Percentiles rank a stretch among this genome's conserved stretches.
phyloP scores from a whole-genome alignment of 495 filamentous ascomycete genomes.

The Aspergillus olivimuriae region DNA sequence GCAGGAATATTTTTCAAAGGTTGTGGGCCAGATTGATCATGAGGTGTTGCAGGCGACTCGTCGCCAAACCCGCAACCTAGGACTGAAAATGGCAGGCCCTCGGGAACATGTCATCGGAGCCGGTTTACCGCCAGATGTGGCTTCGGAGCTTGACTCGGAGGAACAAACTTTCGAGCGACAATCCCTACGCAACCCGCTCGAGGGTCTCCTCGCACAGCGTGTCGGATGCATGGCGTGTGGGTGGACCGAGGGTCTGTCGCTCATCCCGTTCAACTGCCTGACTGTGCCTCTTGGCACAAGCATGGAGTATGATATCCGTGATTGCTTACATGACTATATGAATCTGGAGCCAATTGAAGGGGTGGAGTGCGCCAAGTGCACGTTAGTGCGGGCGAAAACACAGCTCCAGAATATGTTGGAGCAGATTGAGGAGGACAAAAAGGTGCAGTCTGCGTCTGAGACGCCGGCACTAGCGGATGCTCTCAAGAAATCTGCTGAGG shows the following conservation, averaged over 20 bases:
- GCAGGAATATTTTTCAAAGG: conserved; percentile 91
- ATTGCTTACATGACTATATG: conserved; percentile 81
- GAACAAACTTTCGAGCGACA: conserved; percentile 6
- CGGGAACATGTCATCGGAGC: conserved; percentile 34
- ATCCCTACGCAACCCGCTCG: conserved; percentile 59
- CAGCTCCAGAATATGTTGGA: conserved; percentile 43
- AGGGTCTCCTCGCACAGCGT: conserved; percentile 82
- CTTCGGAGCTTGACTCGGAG: conserved; percentile 2
- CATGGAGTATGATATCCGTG: conserved; percentile 55
- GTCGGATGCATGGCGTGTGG: conserved; percentile 85
- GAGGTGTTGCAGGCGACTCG: conserved; percentile 52
- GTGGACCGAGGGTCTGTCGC: conserved; percentile 74
- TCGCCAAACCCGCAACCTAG: conserved; percentile 33
- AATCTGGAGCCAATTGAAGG: conserved; percentile 76
- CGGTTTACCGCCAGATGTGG: conserved; percentile 1
- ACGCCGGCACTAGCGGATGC: conserved; percentile 21
- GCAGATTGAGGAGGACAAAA: conserved; percentile 26
- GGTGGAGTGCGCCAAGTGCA: conserved; percentile 90
- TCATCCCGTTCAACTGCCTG: conserved; percentile 91
- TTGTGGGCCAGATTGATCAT: conserved; percentile 80
- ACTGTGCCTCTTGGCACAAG: conserved; percentile 68
- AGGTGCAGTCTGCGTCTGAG: conserved; percentile 11
- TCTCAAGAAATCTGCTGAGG: conserved; percentile 27
- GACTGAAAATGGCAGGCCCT: conserved; percentile 35
- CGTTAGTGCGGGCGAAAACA: conserved; percentile 51